Conservation (phyloP, 306 rosid genomes). For the Acacia acuminata region DNA sequence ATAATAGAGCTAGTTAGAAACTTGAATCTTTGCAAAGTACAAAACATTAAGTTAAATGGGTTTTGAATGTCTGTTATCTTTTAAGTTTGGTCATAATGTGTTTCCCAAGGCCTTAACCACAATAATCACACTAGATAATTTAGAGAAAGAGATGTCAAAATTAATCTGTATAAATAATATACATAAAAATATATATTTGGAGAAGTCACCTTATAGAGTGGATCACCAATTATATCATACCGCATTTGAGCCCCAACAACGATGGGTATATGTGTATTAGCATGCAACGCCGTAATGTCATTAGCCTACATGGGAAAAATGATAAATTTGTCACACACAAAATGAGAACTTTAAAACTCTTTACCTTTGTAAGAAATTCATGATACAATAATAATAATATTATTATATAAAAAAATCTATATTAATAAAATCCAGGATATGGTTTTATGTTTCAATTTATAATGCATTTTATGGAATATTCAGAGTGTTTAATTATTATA, state of each 20-base stretch:
- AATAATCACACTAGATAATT: neutral
- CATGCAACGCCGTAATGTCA: slow-evolving; percentile 55
- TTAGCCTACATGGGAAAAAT: slow-evolving; percentile 28
- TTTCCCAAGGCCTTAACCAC: neutral
- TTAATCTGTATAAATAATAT: neutral
- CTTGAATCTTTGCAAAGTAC: neutral
- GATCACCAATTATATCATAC: slow-evolving; percentile 70
- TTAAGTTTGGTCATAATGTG: neutral
- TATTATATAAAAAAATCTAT: no score
- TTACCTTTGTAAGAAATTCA: neutral
- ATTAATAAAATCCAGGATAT: no score
- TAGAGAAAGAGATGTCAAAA: neutral
- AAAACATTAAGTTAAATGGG: neutral
- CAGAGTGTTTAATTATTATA: no score
- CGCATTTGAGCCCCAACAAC: slow-evolving; percentile 70
- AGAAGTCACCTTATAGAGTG: slow-evolving; percentile 56
- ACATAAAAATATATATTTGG: neutral
- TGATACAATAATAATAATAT: neutral
- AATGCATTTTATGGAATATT: neutral
- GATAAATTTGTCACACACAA: no score
- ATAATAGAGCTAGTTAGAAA: neutral
- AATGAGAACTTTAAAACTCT: neutral
- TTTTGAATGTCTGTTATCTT: neutral
- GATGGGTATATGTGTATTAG: slow-evolving; percentile 67
- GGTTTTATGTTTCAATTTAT: neutral